Evolutionary conservation across 2,329 filamentous ascomycete species (phyloP).

Genomic region (Aspergillus brunneoviolaceus): DNA sequence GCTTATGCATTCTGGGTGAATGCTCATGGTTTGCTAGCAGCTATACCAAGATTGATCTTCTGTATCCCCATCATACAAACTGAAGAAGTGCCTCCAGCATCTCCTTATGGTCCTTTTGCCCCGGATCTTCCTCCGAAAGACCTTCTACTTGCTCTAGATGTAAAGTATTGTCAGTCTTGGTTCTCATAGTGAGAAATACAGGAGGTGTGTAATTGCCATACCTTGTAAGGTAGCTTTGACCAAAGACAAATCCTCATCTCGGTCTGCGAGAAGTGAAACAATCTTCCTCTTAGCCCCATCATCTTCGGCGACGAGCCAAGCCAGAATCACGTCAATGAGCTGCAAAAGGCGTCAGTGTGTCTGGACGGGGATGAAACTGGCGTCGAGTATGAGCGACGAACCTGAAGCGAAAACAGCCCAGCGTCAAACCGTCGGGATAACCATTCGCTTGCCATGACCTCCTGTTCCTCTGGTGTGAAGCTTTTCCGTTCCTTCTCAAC

Average conservation of each 20-base stretch:
- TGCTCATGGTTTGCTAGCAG: background rate
- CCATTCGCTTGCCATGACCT: conserved; percentile 67
- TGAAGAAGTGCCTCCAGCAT: conserved; percentile 63
- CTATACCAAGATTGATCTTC: background rate
- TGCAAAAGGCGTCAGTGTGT: conserved; percentile 17
- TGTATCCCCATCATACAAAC: conserved; percentile 30
- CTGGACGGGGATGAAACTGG: background rate
- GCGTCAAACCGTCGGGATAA: conserved; percentile 75
- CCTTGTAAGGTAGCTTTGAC: conserved; percentile 68
- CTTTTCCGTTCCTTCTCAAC: conserved; percentile 60
- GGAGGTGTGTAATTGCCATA: conserved; percentile 28
- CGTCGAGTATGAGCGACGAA: conserved; percentile 21
- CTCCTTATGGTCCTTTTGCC: conserved; percentile 56
- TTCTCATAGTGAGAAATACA: background rate
- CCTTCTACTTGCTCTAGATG: conserved; percentile 60
- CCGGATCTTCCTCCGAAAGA: conserved; percentile 56
- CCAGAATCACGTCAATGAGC: conserved; percentile 77
- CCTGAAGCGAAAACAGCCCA: conserved; percentile 77
- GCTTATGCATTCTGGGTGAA: too few species aligned
- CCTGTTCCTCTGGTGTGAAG: conserved; percentile 58
- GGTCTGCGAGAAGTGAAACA: conserved; percentile 62
- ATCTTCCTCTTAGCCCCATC: conserved; percentile 68
- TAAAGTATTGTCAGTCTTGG: background rate
- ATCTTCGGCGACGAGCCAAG: conserved; percentile 92
- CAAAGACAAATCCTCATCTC: conserved; percentile 63